Conservation (phyloP, 306 rosid species). For the Cotoneaster glaucophyllus region DNA sequence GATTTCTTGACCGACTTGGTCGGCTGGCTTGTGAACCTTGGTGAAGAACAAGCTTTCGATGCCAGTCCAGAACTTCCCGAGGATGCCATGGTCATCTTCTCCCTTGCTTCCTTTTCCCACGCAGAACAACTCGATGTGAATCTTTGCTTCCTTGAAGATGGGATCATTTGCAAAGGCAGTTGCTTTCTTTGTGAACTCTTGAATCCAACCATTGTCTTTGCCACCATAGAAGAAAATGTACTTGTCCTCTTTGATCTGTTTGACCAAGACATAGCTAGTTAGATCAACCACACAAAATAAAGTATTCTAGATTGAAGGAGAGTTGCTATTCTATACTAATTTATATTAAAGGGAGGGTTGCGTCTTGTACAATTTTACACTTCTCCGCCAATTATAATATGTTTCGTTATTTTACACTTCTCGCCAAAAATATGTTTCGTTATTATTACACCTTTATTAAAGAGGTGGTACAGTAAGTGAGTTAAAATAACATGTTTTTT, state of each 20-base stretch:
- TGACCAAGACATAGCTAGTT: not conserved
- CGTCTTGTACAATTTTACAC: no score
- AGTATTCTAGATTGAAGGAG: not conserved
- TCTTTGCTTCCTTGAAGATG: conserved; percentile 33
- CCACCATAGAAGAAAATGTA: conserved; percentile 65
- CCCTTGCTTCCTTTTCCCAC: conserved; percentile 26
- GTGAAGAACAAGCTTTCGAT: conserved; percentile 38
- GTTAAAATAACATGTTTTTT: no score
- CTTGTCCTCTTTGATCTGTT: conserved; percentile 44
- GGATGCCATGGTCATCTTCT: conserved; percentile 21
- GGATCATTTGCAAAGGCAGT: conserved; percentile 32
- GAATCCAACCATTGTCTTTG: conserved; percentile 44
- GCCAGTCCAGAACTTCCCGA: conserved; percentile 38
- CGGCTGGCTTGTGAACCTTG: conserved; percentile 13
- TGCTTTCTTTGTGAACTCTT: conserved; percentile 41
- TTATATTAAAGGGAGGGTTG: no score
- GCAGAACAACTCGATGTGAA: conserved; percentile 23
- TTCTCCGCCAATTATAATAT: no score
- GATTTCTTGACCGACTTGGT: conserved; percentile 27
- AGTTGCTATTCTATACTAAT: no score
- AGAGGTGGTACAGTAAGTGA: no score
- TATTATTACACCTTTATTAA: no score
- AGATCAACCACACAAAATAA: not conserved
- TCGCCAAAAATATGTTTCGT: no score
- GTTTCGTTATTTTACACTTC: no score